phyloP scores from a whole-genome alignment of 192 early-diverging fungal species.

The Kickxella alabastrina region DNA sequence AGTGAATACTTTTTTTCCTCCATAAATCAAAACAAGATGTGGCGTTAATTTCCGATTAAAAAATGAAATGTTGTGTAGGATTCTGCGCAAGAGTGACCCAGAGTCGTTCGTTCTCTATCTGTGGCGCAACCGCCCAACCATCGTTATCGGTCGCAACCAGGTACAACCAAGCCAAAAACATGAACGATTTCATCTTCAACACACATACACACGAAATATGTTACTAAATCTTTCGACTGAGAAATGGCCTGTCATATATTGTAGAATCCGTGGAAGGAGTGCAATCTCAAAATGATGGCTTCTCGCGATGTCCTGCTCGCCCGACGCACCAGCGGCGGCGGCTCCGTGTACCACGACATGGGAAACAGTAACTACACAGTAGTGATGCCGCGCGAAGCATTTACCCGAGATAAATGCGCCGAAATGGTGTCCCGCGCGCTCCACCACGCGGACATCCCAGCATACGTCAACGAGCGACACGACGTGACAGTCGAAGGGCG shows the following conservation, averaged over 20 bases:
- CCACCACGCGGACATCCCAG: slow-evolving; percentile 69
- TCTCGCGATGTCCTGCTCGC: slow-evolving; percentile 73
- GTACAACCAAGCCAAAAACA: slow-evolving; percentile 18
- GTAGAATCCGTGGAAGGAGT: slow-evolving; percentile 96
- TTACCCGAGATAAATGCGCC: slow-evolving; percentile 71
- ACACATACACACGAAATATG: too few species aligned
- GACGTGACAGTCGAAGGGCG: slow-evolving; percentile 81
- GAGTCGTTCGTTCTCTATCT: slow-evolving; percentile 70
- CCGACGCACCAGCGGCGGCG: slow-evolving; percentile 85
- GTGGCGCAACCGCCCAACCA: slow-evolving; percentile 82
- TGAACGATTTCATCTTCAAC: too few species aligned
- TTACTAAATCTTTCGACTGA: too few species aligned
- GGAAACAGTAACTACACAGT: slow-evolving; percentile 96
- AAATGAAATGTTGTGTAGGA: slow-evolving; percentile 47
- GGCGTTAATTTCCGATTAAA: too few species aligned
- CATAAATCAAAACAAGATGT: too few species aligned
- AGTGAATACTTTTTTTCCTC: slow-evolving; percentile 3
- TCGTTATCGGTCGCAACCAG: slow-evolving; percentile 96
- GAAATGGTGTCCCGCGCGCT: slow-evolving; percentile 74
- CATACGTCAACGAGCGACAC: slow-evolving; percentile 78
- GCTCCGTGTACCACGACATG: slow-evolving; percentile 93
- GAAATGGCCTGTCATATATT: too few species aligned
- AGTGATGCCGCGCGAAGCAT: slow-evolving; percentile 82
- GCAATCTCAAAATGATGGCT: slow-evolving; percentile 70
- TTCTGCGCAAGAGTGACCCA: slow-evolving; percentile 72